phyloP scores from a whole-genome alignment of 73 alveolate species.

The Paramecium biaurelia region DNA sequence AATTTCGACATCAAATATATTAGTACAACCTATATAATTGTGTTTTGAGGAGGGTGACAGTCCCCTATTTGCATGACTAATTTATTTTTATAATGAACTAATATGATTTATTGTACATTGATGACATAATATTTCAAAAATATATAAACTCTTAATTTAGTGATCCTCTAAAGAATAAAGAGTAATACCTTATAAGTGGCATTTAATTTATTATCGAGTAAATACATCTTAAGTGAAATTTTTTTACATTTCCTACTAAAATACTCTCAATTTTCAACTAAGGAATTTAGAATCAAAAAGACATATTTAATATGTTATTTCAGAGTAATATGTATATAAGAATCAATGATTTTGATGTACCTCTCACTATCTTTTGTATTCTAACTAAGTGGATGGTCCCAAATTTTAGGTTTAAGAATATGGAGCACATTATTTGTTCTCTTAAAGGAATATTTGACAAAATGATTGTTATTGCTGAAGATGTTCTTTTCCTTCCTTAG shows the following conservation, averaged over 20 bases:
- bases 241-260: not conserved
- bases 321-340: not conserved
- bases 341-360: not conserved
- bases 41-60: not conserved
- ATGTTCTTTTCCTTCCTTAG: not conserved
- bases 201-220: not conserved
- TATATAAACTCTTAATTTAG: not conserved
- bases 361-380: not conserved
- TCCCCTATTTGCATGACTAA: not conserved
- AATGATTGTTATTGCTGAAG: not conserved
- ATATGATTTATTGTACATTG: not conserved
- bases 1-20: not conserved
- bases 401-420: not conserved
- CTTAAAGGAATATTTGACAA: not conserved
- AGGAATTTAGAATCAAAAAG: not conserved
- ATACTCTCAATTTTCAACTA: not conserved
- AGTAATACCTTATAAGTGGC: not conserved
- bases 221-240: not conserved
- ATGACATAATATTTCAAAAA: not conserved
- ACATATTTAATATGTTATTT: not conserved
- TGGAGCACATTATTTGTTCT: not conserved
- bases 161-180: not conserved
- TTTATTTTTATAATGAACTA: not conserved
- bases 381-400: constrained; percentile 29
- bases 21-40: not conserved